These are phyloP conservation scores for Tetrapisispora fleetii DNA, from an alignment of 805 yeast genomes.

Conservation along the genomic window DNA sequence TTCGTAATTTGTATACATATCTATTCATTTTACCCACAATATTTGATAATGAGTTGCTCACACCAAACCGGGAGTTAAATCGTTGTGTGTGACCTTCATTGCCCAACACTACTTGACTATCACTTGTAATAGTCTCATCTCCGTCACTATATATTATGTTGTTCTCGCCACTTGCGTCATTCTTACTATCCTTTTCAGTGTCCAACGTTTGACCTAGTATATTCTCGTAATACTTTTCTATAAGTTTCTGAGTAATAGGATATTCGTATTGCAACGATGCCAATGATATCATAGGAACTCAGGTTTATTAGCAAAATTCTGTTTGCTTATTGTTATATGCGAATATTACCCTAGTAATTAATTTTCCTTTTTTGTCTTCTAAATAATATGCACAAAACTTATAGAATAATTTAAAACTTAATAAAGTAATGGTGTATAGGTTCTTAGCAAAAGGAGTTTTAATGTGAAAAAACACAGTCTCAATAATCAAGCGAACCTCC, in stretches of 20 bases:
- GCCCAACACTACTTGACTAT: not conserved
- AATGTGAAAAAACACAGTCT: no score
- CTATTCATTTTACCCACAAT: not conserved
- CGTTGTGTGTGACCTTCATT: not conserved
- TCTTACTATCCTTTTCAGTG: slow-evolving; percentile 3
- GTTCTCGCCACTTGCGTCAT: slow-evolving; percentile 4
- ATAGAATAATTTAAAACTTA: no score
- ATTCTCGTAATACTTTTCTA: slow-evolving; percentile 13
- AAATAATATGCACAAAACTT: no score
- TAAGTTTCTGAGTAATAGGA: slow-evolving; percentile 18
- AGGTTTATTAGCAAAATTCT: no score
- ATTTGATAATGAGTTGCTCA: not conserved
- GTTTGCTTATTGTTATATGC: no score
- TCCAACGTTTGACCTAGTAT: slow-evolving; percentile 3
- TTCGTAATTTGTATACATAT: slow-evolving; percentile 2
- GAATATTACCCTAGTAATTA: no score
- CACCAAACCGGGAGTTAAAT: not conserved
- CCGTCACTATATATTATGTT: not conserved
- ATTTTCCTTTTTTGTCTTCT: no score
- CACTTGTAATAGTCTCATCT: not conserved
- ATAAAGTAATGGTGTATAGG: no score
- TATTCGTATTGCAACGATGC: slow-evolving; percentile 3
- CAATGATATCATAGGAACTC: not conserved
- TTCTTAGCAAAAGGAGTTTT: no score
- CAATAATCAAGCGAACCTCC: no score